Evolutionary conservation across 2,329 filamentous ascomycete species (phyloP).

Genomic region (Reticulascus tulasneorum): DNA sequence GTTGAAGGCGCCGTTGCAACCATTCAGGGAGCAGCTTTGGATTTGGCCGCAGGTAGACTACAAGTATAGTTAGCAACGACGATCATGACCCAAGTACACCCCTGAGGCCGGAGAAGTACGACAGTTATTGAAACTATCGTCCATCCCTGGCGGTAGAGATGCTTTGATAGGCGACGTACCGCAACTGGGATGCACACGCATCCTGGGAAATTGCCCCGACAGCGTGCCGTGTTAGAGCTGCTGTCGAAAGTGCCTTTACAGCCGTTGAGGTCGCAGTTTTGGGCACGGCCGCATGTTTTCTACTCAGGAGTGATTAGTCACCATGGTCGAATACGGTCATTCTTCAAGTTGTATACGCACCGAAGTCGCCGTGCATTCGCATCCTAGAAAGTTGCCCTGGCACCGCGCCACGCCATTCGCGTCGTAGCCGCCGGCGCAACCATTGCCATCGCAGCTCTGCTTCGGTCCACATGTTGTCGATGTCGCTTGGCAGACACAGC

Average conservation of each 20-base stretch:
- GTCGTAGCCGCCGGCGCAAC: neutral
- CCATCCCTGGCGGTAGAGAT: no score
- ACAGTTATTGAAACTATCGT: no score
- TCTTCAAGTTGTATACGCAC: neutral
- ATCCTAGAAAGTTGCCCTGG: neutral
- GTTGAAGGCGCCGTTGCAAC: neutral
- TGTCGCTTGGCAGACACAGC: slow-evolving; percentile 1
- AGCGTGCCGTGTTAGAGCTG: neutral
- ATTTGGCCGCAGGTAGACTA: neutral
- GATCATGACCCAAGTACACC: no score
- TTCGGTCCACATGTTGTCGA: neutral
- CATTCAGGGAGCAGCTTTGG: neutral
- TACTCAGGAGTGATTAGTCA: neutral
- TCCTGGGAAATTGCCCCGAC: neutral
- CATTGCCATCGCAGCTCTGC: slow-evolving; percentile 1
- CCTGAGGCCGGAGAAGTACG: no score
- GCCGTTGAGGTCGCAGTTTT: neutral
- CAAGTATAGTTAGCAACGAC: no score
- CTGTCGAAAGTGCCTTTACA: neutral
- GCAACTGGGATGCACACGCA: neutral
- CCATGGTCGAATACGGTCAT: neutral
- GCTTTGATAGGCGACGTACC: no score
- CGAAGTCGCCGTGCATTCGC: neutral
- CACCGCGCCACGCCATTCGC: neutral
- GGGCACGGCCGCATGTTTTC: neutral